A percentile compares a stretch with the other conserved stretches of the same genome.
These are phyloP conservation scores for Fusarium phyllophilum DNA, from an alignment of 2,329 filamentous ascomycete genomes.

Conservation along the genomic window DNA sequence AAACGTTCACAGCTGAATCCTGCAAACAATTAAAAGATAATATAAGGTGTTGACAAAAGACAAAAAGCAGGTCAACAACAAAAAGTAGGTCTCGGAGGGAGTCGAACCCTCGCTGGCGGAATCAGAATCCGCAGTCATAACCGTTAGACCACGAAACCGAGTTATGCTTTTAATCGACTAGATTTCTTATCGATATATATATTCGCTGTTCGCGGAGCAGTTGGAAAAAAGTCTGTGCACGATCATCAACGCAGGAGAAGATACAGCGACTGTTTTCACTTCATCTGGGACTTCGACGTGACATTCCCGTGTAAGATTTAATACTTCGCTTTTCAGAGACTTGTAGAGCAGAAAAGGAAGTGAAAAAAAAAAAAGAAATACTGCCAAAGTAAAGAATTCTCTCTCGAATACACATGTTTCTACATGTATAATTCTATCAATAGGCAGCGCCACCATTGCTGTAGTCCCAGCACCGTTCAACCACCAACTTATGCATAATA, in stretches of 20 bases:
- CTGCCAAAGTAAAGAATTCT: neutral
- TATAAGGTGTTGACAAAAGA: no score
- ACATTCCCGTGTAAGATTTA: no score
- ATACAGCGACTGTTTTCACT: no score
- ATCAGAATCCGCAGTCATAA: constrained; percentile 3
- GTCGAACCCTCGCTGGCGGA: constrained; percentile 1
- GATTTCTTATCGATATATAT: accelerated
- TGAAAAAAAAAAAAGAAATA: no score
- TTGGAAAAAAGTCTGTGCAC: no score
- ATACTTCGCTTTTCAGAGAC: accelerated
- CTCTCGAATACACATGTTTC: no score
- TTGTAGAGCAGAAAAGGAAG: no score
- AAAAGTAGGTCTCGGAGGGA: neutral
- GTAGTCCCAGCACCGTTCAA: accelerated
- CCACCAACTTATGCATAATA: neutral
- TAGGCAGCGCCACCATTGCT: neutral
- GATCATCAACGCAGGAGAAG: no score
- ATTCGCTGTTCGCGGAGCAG: accelerated
- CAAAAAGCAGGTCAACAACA: neutral
- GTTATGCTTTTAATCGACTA: neutral
- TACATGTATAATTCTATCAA: neutral
- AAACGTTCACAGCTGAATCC: neutral
- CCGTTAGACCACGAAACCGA: neutral
- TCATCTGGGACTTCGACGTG: no score
- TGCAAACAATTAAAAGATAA: neutral